Conservation (phyloP, 2,329 filamentous ascomycete species). For the Tricladium varicosporioides region DNA sequence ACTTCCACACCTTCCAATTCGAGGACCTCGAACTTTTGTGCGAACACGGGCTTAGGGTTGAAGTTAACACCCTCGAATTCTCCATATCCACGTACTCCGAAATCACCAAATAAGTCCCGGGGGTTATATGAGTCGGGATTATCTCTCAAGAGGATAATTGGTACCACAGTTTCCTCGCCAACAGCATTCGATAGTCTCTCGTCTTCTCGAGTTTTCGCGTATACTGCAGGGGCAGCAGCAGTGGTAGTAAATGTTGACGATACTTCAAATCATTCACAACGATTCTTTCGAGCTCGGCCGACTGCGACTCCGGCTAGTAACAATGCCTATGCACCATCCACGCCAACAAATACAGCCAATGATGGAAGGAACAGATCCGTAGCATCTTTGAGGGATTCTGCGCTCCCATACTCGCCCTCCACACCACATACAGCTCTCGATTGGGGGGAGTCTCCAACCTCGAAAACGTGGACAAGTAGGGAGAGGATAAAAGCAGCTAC, state of each 20-base stretch:
- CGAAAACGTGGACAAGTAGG: slow-evolving; percentile 80
- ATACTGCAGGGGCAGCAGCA: slow-evolving; percentile 90
- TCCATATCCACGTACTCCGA: slow-evolving; percentile 61
- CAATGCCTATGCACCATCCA: slow-evolving; percentile 51
- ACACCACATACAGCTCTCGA: slow-evolving; percentile 40
- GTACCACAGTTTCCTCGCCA: slow-evolving; percentile 81
- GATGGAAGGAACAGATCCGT: slow-evolving; percentile 60
- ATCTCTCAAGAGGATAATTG: slow-evolving; percentile 80
- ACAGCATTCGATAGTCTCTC: slow-evolving; percentile 83
- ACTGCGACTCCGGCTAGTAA: slow-evolving; percentile 65
- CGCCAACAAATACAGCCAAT: slow-evolving; percentile 57
- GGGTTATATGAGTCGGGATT: slow-evolving; percentile 55
- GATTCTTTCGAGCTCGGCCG: slow-evolving; percentile 87
- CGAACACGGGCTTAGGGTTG: slow-evolving; percentile 39
- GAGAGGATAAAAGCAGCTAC: slow-evolving; percentile 94
- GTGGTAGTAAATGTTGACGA: slow-evolving; percentile 80
- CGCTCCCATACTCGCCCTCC: slow-evolving; percentile 35
- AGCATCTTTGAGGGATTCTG: slow-evolving; percentile 46
- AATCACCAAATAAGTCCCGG: slow-evolving; percentile 56
- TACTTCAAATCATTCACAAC: slow-evolving; percentile 64
- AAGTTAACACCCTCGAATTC: slow-evolving; percentile 77
- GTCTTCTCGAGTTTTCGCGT: slow-evolving; percentile 71
- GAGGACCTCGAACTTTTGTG: slow-evolving; percentile 27
- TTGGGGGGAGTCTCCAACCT: slow-evolving; percentile 61
- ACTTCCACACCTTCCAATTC: slow-evolving; percentile 34